Conservation (phyloP, 352 stramenopile genomes). For the Phytopythium boreale region DNA sequence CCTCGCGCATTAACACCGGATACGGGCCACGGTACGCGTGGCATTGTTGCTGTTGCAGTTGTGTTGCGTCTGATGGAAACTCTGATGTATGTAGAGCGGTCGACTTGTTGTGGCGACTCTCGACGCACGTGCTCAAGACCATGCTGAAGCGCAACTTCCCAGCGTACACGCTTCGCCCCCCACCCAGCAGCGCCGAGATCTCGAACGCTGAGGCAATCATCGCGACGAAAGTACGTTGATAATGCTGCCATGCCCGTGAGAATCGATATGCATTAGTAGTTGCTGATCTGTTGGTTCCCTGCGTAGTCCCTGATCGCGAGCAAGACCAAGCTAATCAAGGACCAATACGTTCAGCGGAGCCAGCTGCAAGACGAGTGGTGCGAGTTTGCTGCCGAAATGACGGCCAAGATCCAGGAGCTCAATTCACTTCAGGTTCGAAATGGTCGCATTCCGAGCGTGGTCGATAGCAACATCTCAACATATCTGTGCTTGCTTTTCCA, state of each 20-base stretch:
- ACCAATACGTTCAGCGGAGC: constrained; percentile 30
- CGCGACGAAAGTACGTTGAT: constrained; percentile 14
- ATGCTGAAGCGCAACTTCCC: constrained; percentile 19
- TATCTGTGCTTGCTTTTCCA: neutral
- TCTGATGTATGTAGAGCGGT: constrained; percentile 24
- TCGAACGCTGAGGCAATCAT: constrained; percentile 11
- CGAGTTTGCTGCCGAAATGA: constrained; percentile 24
- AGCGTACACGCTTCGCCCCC: constrained; percentile 8
- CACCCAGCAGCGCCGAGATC: neutral
- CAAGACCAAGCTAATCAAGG: constrained; percentile 37
- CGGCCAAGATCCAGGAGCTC: constrained; percentile 35
- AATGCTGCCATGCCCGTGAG: neutral
- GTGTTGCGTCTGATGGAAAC: neutral
- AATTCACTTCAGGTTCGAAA: constrained; percentile 23
- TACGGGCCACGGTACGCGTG: constrained; percentile 34
- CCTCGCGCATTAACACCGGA: constrained; percentile 47
- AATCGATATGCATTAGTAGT: neutral
- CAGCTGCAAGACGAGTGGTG: constrained; percentile 45
- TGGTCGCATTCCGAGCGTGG: neutral
- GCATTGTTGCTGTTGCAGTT: neutral
- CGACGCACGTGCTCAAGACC: constrained; percentile 36
- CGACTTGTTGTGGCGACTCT: constrained; percentile 52
- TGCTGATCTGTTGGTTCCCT: neutral
- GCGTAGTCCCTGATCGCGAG: constrained; percentile 38
- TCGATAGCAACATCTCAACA: neutral